Evolutionary conservation across 441 rosid species (phyloP).

Genomic region (Syzygium malaccense): DNA sequence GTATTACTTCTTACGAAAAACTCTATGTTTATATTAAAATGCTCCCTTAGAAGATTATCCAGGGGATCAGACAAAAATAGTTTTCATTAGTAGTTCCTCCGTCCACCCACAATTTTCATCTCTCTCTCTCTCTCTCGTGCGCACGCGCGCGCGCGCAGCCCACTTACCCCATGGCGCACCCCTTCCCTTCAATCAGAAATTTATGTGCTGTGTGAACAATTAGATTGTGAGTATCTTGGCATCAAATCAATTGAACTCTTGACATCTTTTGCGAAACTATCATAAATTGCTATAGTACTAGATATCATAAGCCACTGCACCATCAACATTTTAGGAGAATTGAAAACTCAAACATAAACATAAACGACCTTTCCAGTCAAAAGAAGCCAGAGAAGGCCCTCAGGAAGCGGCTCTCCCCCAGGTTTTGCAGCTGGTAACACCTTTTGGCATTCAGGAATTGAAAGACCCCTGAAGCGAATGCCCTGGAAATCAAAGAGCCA

Average conservation of each 20-base stretch:
- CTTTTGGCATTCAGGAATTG: slow-evolving; percentile 97
- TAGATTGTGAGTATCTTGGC: neutral
- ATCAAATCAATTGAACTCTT: neutral
- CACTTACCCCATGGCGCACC: neutral
- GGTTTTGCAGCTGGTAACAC: slow-evolving; percentile 79
- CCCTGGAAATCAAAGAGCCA: slow-evolving; percentile 46
- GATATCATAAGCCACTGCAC: neutral
- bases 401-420: slow-evolving; percentile 93
- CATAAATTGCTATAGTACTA: neutral
- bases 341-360: neutral
- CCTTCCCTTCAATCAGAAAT: neutral
- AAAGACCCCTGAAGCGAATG: slow-evolving; percentile 83
- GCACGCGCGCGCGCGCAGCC: no score
- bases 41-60: neutral
- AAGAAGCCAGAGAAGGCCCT: slow-evolving; percentile 98
- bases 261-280: neutral
- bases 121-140: neutral
- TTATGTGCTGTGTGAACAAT: neutral
- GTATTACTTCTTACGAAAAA: neutral
- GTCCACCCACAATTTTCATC: neutral
- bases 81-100: neutral
- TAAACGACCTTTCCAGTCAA: slow-evolving; percentile 80
- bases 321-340: neutral
- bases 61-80: neutral
- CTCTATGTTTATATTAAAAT: neutral